These are phyloP conservation scores for Tulasnella sp. DNA, from an alignment of 768 basidiomycete species.

Conservation along the genomic window DNA sequence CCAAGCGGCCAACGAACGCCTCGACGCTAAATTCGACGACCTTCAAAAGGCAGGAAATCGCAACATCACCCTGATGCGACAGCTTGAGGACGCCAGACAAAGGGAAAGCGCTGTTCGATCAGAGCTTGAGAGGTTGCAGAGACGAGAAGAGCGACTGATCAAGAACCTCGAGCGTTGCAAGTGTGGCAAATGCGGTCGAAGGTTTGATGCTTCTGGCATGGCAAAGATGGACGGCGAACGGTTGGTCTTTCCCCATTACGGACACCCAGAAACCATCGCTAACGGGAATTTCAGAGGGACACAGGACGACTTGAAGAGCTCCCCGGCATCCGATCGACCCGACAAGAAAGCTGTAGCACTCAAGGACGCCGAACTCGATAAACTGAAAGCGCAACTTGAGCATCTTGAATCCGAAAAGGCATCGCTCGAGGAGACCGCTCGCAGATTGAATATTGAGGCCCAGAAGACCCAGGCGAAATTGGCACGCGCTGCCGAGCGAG, in stretches of 20 bases:
- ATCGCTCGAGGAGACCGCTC: constrained; percentile 54
- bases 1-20: constrained; percentile 56
- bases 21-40: constrained; percentile 80
- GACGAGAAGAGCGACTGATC: constrained; percentile 42
- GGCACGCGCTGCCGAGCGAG: not conserved
- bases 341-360: constrained; percentile 28
- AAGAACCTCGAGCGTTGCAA: constrained; percentile 13
- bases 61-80: constrained; percentile 27
- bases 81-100: constrained; percentile 45
- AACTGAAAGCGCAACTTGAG: constrained; percentile 56
- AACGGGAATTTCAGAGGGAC: not conserved
- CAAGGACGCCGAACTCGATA: constrained; percentile 51
- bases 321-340: constrained; percentile 1
- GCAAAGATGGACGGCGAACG: not conserved
- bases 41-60: constrained; percentile 72
- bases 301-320: not conserved
- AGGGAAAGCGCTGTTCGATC: constrained; percentile 50
- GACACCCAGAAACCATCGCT: not conserved
- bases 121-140: constrained; percentile 50
- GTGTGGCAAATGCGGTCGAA: constrained; percentile 8
- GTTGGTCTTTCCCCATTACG: not conserved
- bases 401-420: constrained; percentile 64
- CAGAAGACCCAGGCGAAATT: not conserved
- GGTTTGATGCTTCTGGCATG: constrained; percentile 14
- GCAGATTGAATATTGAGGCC: not conserved